Base-by-base conservation (phyloP, 1,284 basidiomycete genomes). In the Athelia sp. region DNA sequence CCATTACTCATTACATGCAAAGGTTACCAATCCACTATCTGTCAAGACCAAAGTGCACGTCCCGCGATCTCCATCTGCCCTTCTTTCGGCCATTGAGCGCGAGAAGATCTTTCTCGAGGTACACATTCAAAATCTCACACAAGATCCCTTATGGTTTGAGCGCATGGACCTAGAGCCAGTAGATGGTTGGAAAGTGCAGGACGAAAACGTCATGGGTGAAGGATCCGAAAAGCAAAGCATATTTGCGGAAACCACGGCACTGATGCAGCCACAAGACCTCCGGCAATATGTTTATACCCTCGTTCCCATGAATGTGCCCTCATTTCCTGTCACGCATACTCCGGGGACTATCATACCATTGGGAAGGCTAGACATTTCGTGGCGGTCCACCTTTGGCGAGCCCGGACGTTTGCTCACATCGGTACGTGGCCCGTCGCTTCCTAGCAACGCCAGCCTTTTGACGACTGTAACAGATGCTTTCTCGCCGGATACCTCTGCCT, bases 11-110 rank as follows among this genome's bases (percentile, higher is more conserved):
- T 29, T 4, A 6, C 32, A 55, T 29, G 29, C 17, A 50, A 44
- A 93, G 90, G 89, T 91, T 10, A 87, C 84, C 11, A 92, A 93
- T 56, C 92, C 91, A 1, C 70, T 95, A 4, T 89, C 89, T 1
- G 92, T 94, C 53, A 93, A 93, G 68, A 93, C 91, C 10, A 92
- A 93, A 65, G 89, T 93, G 0, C 87, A 94, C 61, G 62, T 72
- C 1, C 78, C 87, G 0, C 80, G 77, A 43, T 84, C 88, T 1
- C 84, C 90, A 1, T 80, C 85, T 21, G 84, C 89, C 1, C 54
- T 82, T 3, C 69, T 91, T 13, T 76, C 79, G 6, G 66, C 74
- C 2, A 45, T 59, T 2, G 83, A 89, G 57, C 76, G 89, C 38
- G 82, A 88, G 45, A 89, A 90, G 54, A 76, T 93, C 19, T 93